These are phyloP conservation scores for Rutstroemia sydowiana DNA, from an alignment of 2,329 filamentous ascomycete species.

Conservation along the genomic window DNA sequence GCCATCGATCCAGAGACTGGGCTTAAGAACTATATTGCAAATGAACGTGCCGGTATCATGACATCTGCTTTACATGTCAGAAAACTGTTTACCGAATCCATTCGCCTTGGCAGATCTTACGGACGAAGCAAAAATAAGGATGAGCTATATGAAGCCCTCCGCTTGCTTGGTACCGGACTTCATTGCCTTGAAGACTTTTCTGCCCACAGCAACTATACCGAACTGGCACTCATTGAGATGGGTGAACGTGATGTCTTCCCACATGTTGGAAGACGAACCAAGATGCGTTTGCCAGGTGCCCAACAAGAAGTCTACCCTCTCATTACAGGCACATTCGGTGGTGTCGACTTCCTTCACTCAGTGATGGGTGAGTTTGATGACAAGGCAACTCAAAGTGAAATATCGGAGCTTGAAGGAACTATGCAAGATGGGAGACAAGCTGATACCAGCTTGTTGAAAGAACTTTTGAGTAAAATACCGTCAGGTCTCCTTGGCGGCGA, in stretches of 20 bases:
- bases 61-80: slow-evolving; percentile 75
- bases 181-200: slow-evolving; percentile 92
- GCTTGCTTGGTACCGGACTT: slow-evolving; percentile 77
- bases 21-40: slow-evolving; percentile 93
- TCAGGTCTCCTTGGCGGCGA: slow-evolving; percentile 70
- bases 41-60: slow-evolving; percentile 69
- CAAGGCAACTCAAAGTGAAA: slow-evolving; percentile 84
- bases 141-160: slow-evolving; percentile 82
- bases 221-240: slow-evolving; percentile 80
- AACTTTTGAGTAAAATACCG: slow-evolving; percentile 75
- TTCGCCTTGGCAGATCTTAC: slow-evolving; percentile 75
- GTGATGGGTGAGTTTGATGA: slow-evolving; percentile 76
- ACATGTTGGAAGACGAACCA: slow-evolving; percentile 72
- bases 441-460: slow-evolving; percentile 68
- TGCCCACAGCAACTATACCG: slow-evolving; percentile 88
- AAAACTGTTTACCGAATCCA: slow-evolving; percentile 63
- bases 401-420: slow-evolving; percentile 80
- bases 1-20: slow-evolving; percentile 67
- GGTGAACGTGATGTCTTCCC: slow-evolving; percentile 78
- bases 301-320: slow-evolving; percentile 66
- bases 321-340: slow-evolving; percentile 87
- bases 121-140: slow-evolving; percentile 55
- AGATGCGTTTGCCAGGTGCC: slow-evolving; percentile 61
- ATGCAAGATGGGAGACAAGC: slow-evolving; percentile 56
- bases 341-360: slow-evolving; percentile 88